Evolutionary conservation across 208 protist species (phyloP).

Genomic region (Crithidia bombi): DNA sequence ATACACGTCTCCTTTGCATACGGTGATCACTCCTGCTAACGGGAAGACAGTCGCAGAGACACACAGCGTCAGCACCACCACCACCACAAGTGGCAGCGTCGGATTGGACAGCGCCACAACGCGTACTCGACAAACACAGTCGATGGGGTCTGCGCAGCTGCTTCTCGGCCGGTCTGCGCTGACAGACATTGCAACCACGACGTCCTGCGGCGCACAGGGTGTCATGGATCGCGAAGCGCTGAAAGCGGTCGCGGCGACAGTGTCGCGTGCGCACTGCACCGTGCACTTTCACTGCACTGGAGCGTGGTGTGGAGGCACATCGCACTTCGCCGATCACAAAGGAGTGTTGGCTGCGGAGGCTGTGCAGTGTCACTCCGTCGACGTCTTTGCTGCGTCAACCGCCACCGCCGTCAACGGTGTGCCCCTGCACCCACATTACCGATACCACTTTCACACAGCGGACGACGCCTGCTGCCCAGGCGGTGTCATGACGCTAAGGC

Average conservation of each 20-base stretch:
- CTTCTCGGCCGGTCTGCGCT: conserved; percentile 12
- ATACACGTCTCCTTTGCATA: conserved; percentile 4
- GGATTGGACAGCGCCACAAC: background rate
- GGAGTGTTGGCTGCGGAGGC: background rate
- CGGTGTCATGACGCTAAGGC: conserved; percentile 16
- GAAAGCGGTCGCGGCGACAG: background rate
- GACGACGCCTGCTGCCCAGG: background rate
- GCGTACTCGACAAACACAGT: background rate
- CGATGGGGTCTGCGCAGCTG: conserved; percentile 13
- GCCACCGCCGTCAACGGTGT: conserved; percentile 32
- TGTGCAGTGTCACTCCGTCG: conserved; percentile 22
- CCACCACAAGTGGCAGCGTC: conserved; percentile 1
- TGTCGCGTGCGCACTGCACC: conserved; percentile 32
- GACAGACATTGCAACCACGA: background rate
- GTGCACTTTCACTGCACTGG: conserved; percentile 23
- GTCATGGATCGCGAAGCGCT: background rate
- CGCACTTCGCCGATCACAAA: background rate
- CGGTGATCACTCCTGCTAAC: background rate
- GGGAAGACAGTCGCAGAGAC: background rate
- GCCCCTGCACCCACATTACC: conserved; percentile 43
- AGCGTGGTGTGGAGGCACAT: background rate
- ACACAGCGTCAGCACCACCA: conserved; percentile 14
- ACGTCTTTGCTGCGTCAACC: conserved; percentile 22
- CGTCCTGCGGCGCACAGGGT: background rate
- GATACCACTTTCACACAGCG: conserved; percentile 37